These are phyloP conservation scores for Gomphus bonarii DNA, from an alignment of 1,284 basidiomycete species.

Conservation along the genomic window DNA sequence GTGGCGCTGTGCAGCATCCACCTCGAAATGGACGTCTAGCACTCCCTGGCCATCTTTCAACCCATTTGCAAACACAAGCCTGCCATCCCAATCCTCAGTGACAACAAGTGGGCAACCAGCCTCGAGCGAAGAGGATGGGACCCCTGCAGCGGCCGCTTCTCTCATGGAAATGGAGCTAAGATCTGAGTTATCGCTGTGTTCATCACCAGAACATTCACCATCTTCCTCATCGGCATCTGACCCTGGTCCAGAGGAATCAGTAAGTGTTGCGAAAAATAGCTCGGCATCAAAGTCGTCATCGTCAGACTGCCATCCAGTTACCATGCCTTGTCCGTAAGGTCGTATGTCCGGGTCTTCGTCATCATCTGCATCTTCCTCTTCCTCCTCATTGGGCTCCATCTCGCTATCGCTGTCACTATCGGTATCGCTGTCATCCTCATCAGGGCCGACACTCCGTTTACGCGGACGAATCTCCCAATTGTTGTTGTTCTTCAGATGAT, in stretches of 20 bases:
- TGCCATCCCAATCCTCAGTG: constrained; percentile 60
- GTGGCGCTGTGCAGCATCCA: constrained; percentile 35
- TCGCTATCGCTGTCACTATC: constrained; percentile 24
- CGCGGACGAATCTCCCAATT: constrained; percentile 61
- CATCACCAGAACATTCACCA: constrained; percentile 21
- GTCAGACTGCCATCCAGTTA: constrained; percentile 8
- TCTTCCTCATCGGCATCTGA: constrained; percentile 21
- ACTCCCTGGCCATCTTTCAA: constrained; percentile 38
- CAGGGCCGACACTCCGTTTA: constrained; percentile 49
- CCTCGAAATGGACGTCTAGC: constrained; percentile 49
- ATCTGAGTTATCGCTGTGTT: constrained; percentile 23
- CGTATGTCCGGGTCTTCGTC: constrained; percentile 21
- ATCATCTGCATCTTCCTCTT: constrained; percentile 35
- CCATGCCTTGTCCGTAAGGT: constrained; percentile 7
- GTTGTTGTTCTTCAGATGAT: constrained; percentile 27
- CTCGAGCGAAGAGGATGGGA: constrained; percentile 12
- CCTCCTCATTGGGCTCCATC: constrained; percentile 32
- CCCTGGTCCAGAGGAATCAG: constrained; percentile 37
- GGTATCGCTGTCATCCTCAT: constrained; percentile 1
- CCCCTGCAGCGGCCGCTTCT: constrained; percentile 23
- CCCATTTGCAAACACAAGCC: constrained; percentile 59
- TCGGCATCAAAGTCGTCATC: constrained; percentile 22
- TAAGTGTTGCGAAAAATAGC: constrained; percentile 63
- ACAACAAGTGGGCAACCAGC: constrained; percentile 39
- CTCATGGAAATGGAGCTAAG: constrained; percentile 25